Evolutionary conservation across 2,329 filamentous ascomycete genomes (phyloP).

Genomic region (Ceratocystiopsis brevicomis): DNA sequence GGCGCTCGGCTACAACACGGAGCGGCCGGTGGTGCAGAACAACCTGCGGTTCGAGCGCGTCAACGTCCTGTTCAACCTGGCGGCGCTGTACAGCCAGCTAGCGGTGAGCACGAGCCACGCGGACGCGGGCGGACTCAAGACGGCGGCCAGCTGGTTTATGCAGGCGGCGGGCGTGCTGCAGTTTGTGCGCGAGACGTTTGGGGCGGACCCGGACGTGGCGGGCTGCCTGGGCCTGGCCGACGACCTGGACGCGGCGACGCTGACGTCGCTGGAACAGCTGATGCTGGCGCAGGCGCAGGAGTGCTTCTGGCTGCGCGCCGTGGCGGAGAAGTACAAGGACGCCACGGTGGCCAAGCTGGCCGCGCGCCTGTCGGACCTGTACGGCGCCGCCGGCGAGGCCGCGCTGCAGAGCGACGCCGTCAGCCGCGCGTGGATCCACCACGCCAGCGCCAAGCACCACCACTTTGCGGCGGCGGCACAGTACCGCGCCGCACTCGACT

Average conservation of each 20-base stretch:
- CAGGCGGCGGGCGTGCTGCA: constrained; percentile 67
- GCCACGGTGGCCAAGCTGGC: constrained; percentile 80
- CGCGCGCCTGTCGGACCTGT: constrained; percentile 76
- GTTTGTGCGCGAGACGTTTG: constrained; percentile 55
- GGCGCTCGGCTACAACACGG: constrained; percentile 73
- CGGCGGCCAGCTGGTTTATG: constrained; percentile 78
- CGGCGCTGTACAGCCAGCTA: constrained; percentile 82
- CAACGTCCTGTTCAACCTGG: constrained; percentile 85
- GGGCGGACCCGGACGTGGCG: constrained; percentile 65
- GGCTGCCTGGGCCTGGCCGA: constrained; percentile 54
- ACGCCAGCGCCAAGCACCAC: constrained; percentile 91
- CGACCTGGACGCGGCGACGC: constrained; percentile 80
- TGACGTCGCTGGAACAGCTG: constrained; percentile 67
- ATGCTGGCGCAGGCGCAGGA: constrained; percentile 88
- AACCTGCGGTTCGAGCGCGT: constrained; percentile 68
- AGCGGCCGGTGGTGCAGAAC: constrained; percentile 47
- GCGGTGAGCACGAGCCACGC: constrained; percentile 64
- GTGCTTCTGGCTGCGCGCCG: constrained; percentile 95
- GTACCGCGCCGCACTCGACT: constrained; percentile 77
- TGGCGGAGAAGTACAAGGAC: constrained; percentile 86
- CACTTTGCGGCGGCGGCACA: constrained; percentile 94
- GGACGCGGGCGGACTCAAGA: constrained; percentile 59
- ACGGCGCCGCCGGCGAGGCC: constrained; percentile 64
- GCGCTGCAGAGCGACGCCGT: constrained; percentile 79
- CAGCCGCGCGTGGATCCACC: constrained; percentile 91